These are phyloP conservation scores for Microbotryum saponariae DNA, from an alignment of 1,284 basidiomycete genomes.

Conservation along the genomic window DNA sequence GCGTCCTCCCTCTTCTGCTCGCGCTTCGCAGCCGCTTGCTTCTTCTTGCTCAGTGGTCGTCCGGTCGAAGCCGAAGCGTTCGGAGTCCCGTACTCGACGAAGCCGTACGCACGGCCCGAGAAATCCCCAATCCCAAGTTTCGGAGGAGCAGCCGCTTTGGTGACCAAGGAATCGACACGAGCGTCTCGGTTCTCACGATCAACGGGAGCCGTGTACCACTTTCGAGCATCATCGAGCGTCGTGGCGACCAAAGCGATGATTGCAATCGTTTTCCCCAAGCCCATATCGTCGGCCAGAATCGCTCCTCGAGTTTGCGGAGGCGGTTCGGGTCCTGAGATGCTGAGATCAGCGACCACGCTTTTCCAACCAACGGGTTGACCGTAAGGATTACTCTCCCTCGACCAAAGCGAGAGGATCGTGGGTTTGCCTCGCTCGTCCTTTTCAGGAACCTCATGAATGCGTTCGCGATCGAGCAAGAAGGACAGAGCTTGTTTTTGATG, in stretches of 20 bases:
- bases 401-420: constrained; percentile 65
- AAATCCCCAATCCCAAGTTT: neutral
- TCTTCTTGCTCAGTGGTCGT: constrained; percentile 43
- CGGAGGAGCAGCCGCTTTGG: neutral
- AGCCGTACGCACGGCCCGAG: neutral
- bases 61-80: constrained; percentile 20
- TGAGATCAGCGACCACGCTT: constrained; percentile 78
- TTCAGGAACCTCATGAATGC: constrained; percentile 24
- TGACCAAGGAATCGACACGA: constrained; percentile 27
- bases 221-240: constrained; percentile 62
- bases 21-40: constrained; percentile 52
- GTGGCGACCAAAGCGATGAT: constrained; percentile 81
- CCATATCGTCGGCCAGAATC: constrained; percentile 60
- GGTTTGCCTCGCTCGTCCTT: constrained; percentile 44
- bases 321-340: constrained; percentile 56
- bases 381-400: constrained; percentile 52
- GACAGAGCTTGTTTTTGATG: constrained; percentile 98
- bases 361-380: constrained; percentile 56
- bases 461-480: constrained; percentile 88
- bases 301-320: constrained; percentile 69
- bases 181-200: constrained; percentile 32
- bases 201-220: constrained; percentile 53
- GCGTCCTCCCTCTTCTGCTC: constrained; percentile 56
- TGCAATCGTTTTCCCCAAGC: constrained; percentile 94
- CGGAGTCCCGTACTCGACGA: neutral